Evolutionary conservation across 805 yeast genomes (phyloP).

Genomic region (Grigorovia transvaalensis): DNA sequence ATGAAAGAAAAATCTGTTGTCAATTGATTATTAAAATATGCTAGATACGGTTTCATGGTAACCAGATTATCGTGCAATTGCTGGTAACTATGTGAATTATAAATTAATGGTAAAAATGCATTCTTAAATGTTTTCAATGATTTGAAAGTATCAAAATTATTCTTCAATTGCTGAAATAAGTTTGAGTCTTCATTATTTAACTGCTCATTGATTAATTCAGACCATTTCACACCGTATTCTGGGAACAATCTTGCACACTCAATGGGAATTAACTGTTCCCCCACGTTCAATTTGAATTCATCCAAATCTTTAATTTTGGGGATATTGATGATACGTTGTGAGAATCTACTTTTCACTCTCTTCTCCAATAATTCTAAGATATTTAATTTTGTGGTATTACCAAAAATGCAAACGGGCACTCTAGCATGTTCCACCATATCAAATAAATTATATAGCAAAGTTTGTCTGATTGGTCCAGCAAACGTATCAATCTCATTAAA

Average conservation of each 20-base stretch:
- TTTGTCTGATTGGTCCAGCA: slow-evolving; percentile 64
- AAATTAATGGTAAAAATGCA: slow-evolving; percentile 35
- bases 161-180: slow-evolving; percentile 31
- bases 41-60: slow-evolving; percentile 13
- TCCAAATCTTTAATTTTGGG: slow-evolving; percentile 40
- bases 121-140: slow-evolving; percentile 44
- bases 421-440: slow-evolving; percentile 69
- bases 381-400: slow-evolving; percentile 64
- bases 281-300: slow-evolving; percentile 41
- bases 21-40: slow-evolving; percentile 22
- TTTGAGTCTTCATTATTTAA: slow-evolving; percentile 23
- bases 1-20: slow-evolving; percentile 18
- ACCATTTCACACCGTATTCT: slow-evolving; percentile 31
- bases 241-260: not conserved
- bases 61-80: slow-evolving; percentile 19
- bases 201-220: slow-evolving; percentile 27
- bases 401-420: slow-evolving; percentile 71
- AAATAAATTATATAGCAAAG: slow-evolving; percentile 75
- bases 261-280: slow-evolving; percentile 19
- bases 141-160: slow-evolving; percentile 48
- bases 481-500: slow-evolving; percentile 82
- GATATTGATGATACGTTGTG: slow-evolving; percentile 62
- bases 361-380: slow-evolving; percentile 79
- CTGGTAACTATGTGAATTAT: slow-evolving; percentile 20
- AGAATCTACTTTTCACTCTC: slow-evolving; percentile 80